Evolutionary conservation across 139 green algal genomes (phyloP).

Genomic region (Coelastrella sp.): DNA sequence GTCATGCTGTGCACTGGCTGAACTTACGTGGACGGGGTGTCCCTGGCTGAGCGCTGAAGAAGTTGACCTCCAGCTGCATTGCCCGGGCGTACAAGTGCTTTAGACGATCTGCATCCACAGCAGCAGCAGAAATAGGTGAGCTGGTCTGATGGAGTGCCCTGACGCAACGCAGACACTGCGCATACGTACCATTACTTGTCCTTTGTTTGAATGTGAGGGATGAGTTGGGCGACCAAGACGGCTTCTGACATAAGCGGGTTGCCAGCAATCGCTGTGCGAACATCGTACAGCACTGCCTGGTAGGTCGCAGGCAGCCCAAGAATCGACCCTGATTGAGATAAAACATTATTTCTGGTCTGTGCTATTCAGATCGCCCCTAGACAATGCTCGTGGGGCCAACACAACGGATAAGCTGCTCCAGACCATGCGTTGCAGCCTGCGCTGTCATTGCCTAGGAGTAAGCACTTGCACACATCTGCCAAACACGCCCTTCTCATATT

Average conservation of each 20-base stretch:
- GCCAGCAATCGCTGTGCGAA: neutral
- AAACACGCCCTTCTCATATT: too few relatives aligned
- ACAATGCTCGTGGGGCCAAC: too few relatives aligned
- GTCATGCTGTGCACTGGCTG: neutral
- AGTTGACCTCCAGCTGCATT: slow-evolving; percentile 81
- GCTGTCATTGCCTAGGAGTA: too few relatives aligned
- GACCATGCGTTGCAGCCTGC: too few relatives aligned
- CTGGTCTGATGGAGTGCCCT: neutral
- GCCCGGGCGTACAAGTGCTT: slow-evolving; percentile 68
- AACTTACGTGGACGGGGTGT: slow-evolving; percentile 47
- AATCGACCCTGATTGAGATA: neutral
- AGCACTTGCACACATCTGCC: too few relatives aligned
- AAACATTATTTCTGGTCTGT: neutral
- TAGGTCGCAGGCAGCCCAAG: slow-evolving; percentile 13
- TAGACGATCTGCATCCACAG: slow-evolving; percentile 58
- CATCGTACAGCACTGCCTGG: neutral
- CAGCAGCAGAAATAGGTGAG: neutral
- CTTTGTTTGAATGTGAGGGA: neutral
- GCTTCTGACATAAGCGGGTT: neutral
- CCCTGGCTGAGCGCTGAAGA: slow-evolving; percentile 75
- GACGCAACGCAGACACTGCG: too few relatives aligned
- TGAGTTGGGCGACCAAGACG: neutral
- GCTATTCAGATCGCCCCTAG: neutral
- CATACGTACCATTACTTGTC: neutral
- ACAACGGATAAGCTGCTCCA: too few relatives aligned